phyloP scores from a whole-genome alignment of 805 yeast species.

The Ogataea henricii region DNA sequence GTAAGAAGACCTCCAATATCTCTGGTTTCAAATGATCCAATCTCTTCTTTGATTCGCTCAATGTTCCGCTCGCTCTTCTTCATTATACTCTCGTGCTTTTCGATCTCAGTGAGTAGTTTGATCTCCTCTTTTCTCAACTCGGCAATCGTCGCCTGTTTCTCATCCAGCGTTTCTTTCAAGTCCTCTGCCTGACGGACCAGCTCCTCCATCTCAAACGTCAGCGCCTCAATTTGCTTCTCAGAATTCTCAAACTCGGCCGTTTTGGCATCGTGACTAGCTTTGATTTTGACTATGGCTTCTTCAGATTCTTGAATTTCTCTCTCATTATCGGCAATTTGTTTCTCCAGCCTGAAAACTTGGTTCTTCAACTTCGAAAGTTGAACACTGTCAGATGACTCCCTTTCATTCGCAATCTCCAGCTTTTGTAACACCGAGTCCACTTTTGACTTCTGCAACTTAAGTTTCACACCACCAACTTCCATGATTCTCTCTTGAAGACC shows the following conservation, averaged over 20 bases:
- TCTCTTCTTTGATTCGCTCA: slow-evolving; percentile 40
- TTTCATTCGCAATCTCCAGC: slow-evolving; percentile 59
- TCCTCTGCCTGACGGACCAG: slow-evolving; percentile 42
- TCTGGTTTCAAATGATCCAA: slow-evolving; percentile 49
- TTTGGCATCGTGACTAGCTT: slow-evolving; percentile 30
- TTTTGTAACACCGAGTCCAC: slow-evolving; percentile 75
- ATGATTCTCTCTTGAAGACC: slow-evolving; percentile 73
- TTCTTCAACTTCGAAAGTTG: slow-evolving; percentile 61
- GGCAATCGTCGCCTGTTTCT: slow-evolving; percentile 47
- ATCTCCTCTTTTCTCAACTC: slow-evolving; percentile 64
- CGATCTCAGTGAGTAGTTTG: slow-evolving; percentile 64
- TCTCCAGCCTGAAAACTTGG: slow-evolving; percentile 58
- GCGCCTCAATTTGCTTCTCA: slow-evolving; percentile 36
- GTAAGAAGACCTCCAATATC: slow-evolving; percentile 53
- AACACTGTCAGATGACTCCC: slow-evolving; percentile 57
- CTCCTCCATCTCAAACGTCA: slow-evolving; percentile 38
- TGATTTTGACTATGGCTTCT: slow-evolving; percentile 38
- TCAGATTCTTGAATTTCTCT: slow-evolving; percentile 44
- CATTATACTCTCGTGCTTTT: slow-evolving; percentile 48
- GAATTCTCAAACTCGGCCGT: slow-evolving; percentile 32
- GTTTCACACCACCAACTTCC: slow-evolving; percentile 87
- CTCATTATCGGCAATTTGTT: slow-evolving; percentile 47
- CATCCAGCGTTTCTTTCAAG: slow-evolving; percentile 43
- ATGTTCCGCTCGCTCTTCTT: slow-evolving; percentile 43
- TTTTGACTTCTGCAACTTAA: slow-evolving; percentile 76